A percentile compares a stretch with the other conserved stretches of the same genome.
phyloP scores from a whole-genome alignment of 2,329 filamentous ascomycete genomes.

The Alternaria longipes region DNA sequence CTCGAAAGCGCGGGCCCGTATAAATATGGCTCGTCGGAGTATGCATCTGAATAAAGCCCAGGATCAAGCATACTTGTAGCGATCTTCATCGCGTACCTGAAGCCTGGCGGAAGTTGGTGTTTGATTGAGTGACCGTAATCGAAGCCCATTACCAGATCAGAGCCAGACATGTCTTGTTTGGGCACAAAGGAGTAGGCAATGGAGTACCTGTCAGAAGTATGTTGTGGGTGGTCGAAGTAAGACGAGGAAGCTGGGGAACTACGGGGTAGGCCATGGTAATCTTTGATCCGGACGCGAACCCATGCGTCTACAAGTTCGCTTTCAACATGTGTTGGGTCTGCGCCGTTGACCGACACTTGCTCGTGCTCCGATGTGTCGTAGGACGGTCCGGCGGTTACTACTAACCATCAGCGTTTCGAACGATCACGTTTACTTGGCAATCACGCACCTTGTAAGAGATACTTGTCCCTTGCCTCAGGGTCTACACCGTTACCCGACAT shows the following conservation, averaged over 20 bases:
- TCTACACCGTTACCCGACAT: constrained; percentile 35
- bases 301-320: constrained; percentile 43
- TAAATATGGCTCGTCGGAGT: constrained; percentile 49
- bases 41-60: constrained; percentile 49
- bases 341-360: constrained; percentile 46
- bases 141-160: constrained; percentile 47
- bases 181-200: constrained; percentile 51
- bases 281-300: constrained; percentile 47
- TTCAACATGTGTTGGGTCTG: constrained; percentile 34
- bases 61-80: constrained; percentile 49
- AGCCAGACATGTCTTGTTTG: constrained; percentile 41
- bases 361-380: constrained; percentile 45
- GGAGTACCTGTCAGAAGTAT: constrained; percentile 48
- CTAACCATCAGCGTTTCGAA: background rate
- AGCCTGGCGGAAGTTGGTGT: constrained; percentile 50
- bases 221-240: constrained; percentile 47
- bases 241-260: constrained; percentile 35
- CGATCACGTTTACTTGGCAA: background rate
- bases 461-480: constrained; percentile 46
- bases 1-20: constrained; percentile 50
- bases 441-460: constrained; percentile 42
- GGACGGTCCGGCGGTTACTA: constrained; percentile 49
- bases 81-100: constrained; percentile 49
- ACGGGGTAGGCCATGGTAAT: constrained; percentile 49
- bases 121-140: constrained; percentile 50